Evolutionary conservation across 2,329 filamentous ascomycete genomes (phyloP).

Genomic region (Xylariaceae sp.): DNA sequence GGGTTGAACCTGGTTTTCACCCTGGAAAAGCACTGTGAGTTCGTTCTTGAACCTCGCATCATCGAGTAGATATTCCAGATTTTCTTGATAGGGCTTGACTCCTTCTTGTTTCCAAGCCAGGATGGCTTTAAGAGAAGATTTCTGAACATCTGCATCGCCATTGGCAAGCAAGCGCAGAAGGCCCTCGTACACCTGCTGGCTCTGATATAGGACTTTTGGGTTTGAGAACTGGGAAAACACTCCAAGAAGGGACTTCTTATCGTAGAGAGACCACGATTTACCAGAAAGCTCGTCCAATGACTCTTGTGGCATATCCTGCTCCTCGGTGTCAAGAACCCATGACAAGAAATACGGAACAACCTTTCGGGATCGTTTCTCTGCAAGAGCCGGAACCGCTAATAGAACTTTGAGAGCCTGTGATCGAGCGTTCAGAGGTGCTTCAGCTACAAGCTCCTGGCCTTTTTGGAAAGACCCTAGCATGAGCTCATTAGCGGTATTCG

Average conservation of each 20-base stretch:
- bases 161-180: slow-evolving; percentile 75
- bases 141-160: slow-evolving; percentile 87
- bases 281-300: slow-evolving; percentile 6
- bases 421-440: slow-evolving; percentile 55
- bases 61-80: slow-evolving; percentile 80
- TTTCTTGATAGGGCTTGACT: slow-evolving; percentile 76
- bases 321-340: slow-evolving; percentile 63
- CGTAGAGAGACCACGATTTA: slow-evolving; percentile 65
- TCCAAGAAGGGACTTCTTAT: slow-evolving; percentile 77
- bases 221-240: slow-evolving; percentile 85
- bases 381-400: slow-evolving; percentile 66
- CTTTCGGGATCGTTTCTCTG: slow-evolving; percentile 79
- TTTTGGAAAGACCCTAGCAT: slow-evolving; percentile 62
- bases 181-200: slow-evolving; percentile 69
- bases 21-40: slow-evolving; percentile 80
- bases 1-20: slow-evolving; percentile 66
- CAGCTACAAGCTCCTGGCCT: slow-evolving; percentile 52
- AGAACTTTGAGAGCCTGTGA: slow-evolving; percentile 78
- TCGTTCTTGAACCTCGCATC: slow-evolving; percentile 92
- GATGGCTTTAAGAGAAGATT: slow-evolving; percentile 75
- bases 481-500: slow-evolving; percentile 49
- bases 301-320: slow-evolving; percentile 28
- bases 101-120: slow-evolving; percentile 82
- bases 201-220: slow-evolving; percentile 75
- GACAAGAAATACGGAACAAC: slow-evolving; percentile 82